Evolutionary conservation across 495 filamentous ascomycete genomes (phyloP), one percentile per base, ranked within the genome.

Genomic region (Penicillium subrubescens): DNA sequence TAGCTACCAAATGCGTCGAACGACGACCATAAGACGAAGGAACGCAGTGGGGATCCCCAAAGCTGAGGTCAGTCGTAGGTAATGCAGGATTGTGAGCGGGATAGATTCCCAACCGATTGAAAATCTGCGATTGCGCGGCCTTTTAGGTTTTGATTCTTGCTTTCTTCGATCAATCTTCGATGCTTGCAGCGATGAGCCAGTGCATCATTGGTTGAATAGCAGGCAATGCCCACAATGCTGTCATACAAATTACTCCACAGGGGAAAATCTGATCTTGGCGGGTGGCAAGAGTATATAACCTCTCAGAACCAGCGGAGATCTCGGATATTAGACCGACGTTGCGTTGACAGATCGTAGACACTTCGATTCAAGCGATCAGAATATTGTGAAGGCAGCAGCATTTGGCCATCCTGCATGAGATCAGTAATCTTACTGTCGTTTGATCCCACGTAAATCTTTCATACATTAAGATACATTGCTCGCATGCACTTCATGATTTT

Each of bases 51-150:
- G 7, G 23, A 63, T 15, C n/a, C 23, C 46, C 60, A 46, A 61
- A 14, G 4, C 43, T 64, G 62, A 64, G 50, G 61, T 68, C 62
- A 68, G 58, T 17, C 23, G n/a, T 54, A 15, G 53, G 58, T 64
- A 62, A 68, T 61, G 15, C 34, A 5, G 4, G n/a, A 29, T 2
- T n/a, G 3, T 5, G 39, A 19, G 41, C 57, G 66, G 66, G 44
- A 35, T 25, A 27, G 25, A 57, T 21, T 68, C 66, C 66, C 57
- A 63, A 34, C 37, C 31, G 57, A 41, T 52, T 39, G 29, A 63
- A 17, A 0, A 19, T 19, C 60, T 41, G 29, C 23, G 21, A 31
- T 37, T n/a, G 33, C 19, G 14, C 25, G 15, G 19, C 34, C 27
- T 31, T 57, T 57, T 29, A 23, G 21, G 53, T 41, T 60, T 59